A percentile compares a stretch with the other conserved stretches of the same genome.
Conservation (phyloP, 345 rosid species). For the Brassica incana region DNA sequence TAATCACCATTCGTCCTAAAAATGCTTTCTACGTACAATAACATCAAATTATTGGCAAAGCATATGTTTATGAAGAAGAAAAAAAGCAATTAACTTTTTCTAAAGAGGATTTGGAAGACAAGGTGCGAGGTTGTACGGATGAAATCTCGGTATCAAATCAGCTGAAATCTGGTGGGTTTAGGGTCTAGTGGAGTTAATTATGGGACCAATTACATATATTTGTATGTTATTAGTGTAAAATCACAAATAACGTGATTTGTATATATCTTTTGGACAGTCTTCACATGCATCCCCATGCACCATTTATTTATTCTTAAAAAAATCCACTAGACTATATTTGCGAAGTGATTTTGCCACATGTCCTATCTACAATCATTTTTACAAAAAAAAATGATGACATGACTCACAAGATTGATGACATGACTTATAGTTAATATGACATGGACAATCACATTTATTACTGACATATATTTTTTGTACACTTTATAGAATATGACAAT, state of each 20-base stretch:
- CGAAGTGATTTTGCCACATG: no score
- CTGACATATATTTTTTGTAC: no score
- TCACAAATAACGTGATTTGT: not conserved
- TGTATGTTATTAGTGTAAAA: not conserved
- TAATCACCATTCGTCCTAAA: constrained; percentile 7
- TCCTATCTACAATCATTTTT: no score
- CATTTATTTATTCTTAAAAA: not conserved
- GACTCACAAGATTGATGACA: no score
- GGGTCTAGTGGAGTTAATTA: not conserved
- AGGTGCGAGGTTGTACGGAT: constrained; percentile 7
- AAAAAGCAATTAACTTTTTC: not conserved
- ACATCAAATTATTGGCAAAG: constrained; percentile 16
- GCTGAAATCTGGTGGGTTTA: not conserved
- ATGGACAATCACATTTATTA: no score
- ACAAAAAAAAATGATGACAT: no score
- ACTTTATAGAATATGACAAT: no score
- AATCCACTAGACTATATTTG: not conserved
- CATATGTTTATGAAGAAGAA: not conserved
- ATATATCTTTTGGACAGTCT: not conserved
- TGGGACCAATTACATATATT: not conserved
- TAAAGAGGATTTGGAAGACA: constrained; percentile 14
- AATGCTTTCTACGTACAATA: constrained; percentile 17
- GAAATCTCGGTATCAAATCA: constrained; percentile 7
- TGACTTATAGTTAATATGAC: no score
- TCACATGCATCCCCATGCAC: constrained; percentile 7